phyloP scores from a whole-genome alignment of 129 eudicot species.

The Glebionis coronaria region DNA sequence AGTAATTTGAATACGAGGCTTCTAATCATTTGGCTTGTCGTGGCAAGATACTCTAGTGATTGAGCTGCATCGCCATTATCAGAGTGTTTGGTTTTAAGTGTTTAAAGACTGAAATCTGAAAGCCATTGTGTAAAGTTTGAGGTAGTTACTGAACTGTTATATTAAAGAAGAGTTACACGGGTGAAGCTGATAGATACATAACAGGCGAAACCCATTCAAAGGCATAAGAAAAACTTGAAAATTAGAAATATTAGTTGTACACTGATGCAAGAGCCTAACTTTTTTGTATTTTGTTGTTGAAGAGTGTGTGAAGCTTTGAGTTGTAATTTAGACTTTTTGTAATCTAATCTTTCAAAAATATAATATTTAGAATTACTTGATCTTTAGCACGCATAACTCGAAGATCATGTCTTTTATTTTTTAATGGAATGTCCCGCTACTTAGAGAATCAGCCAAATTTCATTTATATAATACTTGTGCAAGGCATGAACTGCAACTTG shows the following conservation, averaged over 20 bases:
- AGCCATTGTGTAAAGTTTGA: background rate
- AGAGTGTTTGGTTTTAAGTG: background rate
- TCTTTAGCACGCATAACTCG: too few relatives aligned
- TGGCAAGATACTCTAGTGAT: background rate
- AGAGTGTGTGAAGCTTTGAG: conserved; percentile 18
- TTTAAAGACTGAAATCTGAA: conserved; percentile 1
- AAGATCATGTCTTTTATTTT: too few relatives aligned
- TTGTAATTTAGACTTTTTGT: conserved; percentile 19
- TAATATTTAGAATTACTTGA: too few relatives aligned
- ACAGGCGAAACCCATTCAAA: conserved; percentile 3
- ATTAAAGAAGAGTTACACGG: conserved; percentile 12
- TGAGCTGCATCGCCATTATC: conserved; percentile 6
- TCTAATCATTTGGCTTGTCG: background rate
- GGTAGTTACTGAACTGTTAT: background rate
- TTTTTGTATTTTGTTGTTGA: conserved; percentile 18
- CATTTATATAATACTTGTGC: too few relatives aligned
- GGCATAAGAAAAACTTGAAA: background rate
- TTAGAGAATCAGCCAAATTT: too few relatives aligned
- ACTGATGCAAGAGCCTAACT: conserved; percentile 18
- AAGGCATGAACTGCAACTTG: too few relatives aligned
- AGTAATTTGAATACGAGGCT: conserved; percentile 31
- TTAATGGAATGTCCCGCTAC: too few relatives aligned
- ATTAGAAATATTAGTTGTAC: conserved; percentile 11
- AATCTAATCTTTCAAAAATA: too few relatives aligned
- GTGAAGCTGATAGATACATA: conserved; percentile 3